Conservation (phyloP, 768 basidiomycete genomes). For the Suillus alpinus region DNA sequence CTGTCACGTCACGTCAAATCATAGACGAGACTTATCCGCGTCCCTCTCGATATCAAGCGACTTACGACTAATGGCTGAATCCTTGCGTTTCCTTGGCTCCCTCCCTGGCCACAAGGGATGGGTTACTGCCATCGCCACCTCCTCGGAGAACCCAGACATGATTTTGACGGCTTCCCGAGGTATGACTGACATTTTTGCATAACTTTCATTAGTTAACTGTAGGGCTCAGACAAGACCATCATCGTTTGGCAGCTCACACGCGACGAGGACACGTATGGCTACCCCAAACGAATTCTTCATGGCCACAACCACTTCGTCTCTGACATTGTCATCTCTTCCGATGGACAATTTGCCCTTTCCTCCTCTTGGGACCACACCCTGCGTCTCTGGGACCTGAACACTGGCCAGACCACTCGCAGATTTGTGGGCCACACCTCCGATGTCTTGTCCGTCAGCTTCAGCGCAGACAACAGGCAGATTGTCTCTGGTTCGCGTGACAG, state of each 20-base stretch:
- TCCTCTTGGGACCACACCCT: conserved; percentile 99
- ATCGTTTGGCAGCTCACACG: conserved; percentile 99
- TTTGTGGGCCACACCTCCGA: conserved; percentile 98
- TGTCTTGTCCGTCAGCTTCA: conserved; percentile 98
- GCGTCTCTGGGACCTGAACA: conserved; percentile 99
- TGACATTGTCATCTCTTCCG: conserved; percentile 97
- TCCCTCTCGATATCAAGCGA: conserved; percentile 23
- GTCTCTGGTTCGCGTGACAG: conserved; percentile 97
- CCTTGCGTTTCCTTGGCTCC: conserved; percentile 88
- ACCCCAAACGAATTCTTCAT: conserved; percentile 95
- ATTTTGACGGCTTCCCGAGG: conserved; percentile 98
- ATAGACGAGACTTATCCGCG: conserved; percentile 17
- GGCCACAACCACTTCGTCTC: conserved; percentile 99
- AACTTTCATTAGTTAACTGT: conserved; percentile 23
- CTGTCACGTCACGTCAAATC: conserved; percentile 47
- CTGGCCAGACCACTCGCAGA: conserved; percentile 90
- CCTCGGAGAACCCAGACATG: conserved; percentile 98
- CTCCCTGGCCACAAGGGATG: conserved; percentile 93
- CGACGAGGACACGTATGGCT: conserved; percentile 87
- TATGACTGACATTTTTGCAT: conserved; percentile 35
- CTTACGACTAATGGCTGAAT: conserved; percentile 65
- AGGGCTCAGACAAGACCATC: conserved; percentile 90
- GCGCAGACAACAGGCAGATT: conserved; percentile 99
- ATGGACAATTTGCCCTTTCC: conserved; percentile 98
- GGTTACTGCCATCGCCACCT: conserved; percentile 98